Evolutionary conservation across 371 early-diverging fungal species (phyloP), one percentile per base, ranked within the genome.

Genomic region (Vairimorpha necatrix): DNA sequence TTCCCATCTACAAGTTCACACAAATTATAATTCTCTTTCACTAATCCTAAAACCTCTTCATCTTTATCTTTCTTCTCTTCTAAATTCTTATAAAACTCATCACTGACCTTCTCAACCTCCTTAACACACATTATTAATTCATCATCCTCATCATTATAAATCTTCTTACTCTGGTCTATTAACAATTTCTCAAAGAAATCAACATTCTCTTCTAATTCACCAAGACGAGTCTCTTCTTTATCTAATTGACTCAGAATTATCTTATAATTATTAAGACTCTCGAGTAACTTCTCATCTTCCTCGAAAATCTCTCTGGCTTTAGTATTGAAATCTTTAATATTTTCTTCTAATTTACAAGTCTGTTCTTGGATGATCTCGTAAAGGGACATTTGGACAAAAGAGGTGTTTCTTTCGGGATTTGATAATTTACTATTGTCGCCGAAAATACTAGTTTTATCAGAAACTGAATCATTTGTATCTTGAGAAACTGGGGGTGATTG

Each of bases 11-110:
- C 70, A 0, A 62, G 32, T 20, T 50, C 56, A 30, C 78, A 75
- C 4, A 72, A 47, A 38, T 77, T 75, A 48, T 72, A 72, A 50
- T 81, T 83, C 67, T 80, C 83, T 48, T 83, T 83, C 6, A 81
- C 50, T n/a, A 83, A 48, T 32, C 68, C 73, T 48, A 81, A 33
- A n/a, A 83, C 75, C 42, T 79, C 80, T 63, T 73, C 76, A 34
- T 83, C 76, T 18, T 79, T 78, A 60, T 83, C 81, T 48, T 79
- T 75, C 9, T 76, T 58, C 0, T 70, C 53, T 42, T 74, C 71
- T 26, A 83, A 39, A 7, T 28, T 67, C 33, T 60, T 71, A 54
- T 79, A 73, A 62, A 74, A 83, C 18, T 78, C 62, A 68, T 81
- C 81, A 46, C 53, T 60, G 9, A 80, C 33, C 50, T 69, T 70